Evolutionary conservation across 495 filamentous ascomycete genomes (phyloP).

Genomic region (Hypoxylon lenormandii): DNA sequence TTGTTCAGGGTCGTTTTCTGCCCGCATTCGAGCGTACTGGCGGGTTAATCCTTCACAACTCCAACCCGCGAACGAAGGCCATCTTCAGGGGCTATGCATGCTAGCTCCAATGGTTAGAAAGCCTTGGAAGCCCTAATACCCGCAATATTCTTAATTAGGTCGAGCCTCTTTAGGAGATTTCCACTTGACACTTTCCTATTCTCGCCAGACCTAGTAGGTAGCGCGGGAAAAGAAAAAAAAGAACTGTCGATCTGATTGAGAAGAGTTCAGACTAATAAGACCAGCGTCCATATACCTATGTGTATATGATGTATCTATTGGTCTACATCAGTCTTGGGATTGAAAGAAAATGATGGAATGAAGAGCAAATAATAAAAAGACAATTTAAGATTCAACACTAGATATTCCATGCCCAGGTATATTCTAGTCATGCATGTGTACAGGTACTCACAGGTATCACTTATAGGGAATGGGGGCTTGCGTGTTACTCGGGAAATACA

Average conservation of each 20-base stretch:
- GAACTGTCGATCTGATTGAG: conserved; percentile 30
- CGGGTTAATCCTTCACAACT: conserved; percentile 20
- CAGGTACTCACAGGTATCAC: conserved; percentile 29
- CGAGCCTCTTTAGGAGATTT: conserved; percentile 30
- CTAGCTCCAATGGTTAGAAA: conserved; percentile 21
- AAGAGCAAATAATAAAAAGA: conserved; percentile 13
- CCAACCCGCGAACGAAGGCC: background rate
- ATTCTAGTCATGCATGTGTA: background rate
- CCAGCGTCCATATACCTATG: conserved; percentile 7
- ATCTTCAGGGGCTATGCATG: conserved; percentile 37
- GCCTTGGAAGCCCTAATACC: conserved; percentile 23
- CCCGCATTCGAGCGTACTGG: conserved; percentile 17
- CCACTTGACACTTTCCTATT: conserved; percentile 24
- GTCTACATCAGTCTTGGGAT: too few relatives aligned
- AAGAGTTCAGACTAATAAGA: conserved; percentile 32
- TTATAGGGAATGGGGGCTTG: background rate
- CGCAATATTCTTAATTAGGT: conserved; percentile 34
- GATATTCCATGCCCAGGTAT: background rate
- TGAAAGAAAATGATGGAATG: conserved; percentile 6
- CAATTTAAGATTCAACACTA: background rate
- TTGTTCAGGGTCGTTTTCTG: background rate
- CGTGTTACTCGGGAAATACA: conserved; percentile 8
- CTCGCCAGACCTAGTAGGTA: conserved; percentile 26
- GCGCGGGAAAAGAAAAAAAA: conserved; percentile 11
- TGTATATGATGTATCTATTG: conserved; percentile 5